Evolutionary conservation across 2,329 filamentous ascomycete genomes (phyloP), one percentile per base, ranked within the genome.

Genomic region (Ascochyta viciae-villosae): DNA sequence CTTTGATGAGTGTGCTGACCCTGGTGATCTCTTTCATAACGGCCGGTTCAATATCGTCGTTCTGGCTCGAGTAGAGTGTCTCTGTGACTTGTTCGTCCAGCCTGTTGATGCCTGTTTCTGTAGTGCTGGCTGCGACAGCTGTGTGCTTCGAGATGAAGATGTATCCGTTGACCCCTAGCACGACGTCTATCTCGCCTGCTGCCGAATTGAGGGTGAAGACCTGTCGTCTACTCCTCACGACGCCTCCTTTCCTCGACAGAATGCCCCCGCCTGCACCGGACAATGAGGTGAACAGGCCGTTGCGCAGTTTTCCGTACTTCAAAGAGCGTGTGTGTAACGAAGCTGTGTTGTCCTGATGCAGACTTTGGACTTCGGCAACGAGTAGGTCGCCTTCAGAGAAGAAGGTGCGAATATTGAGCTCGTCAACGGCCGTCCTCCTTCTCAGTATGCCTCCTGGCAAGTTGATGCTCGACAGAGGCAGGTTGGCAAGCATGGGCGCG

Each of bases 341-440:
- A 0, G 95, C 93, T 1, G 87, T 89, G 54, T 93, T 94, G 77
- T 98, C 94, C 54, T 87, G 84, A 74, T 92, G 91, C 50, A 99
- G 82, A 65, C 87, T 86, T 82, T 99, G 95, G 50, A 99, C 95
- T 79, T 99, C 95, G 1, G 95, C 95, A 16, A 98, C 91, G 15
- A 99, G 81, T 48, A 99, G 80, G 74, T 99, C 95, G 12, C 95
- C 95, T 77, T 99, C 95, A 50, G 89, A 88, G 79, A 99, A 98
- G 78, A 97, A 99, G n/a, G 88, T 91, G 46, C 95, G 87, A 77
- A 99, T 98, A 78, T 98, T 95, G 68, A 99, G 83, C 80, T 98
- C 95, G 76, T 99, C 95, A 15, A 95, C 96, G 70, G 94, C 93
- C 26, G 95, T 99, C 63, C 95, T 85, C 73, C 94, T 90, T 55